These are phyloP conservation scores for Botrytis cinerea DNA, from an alignment of 2,329 filamentous ascomycete species.

Conservation along the genomic window DNA sequence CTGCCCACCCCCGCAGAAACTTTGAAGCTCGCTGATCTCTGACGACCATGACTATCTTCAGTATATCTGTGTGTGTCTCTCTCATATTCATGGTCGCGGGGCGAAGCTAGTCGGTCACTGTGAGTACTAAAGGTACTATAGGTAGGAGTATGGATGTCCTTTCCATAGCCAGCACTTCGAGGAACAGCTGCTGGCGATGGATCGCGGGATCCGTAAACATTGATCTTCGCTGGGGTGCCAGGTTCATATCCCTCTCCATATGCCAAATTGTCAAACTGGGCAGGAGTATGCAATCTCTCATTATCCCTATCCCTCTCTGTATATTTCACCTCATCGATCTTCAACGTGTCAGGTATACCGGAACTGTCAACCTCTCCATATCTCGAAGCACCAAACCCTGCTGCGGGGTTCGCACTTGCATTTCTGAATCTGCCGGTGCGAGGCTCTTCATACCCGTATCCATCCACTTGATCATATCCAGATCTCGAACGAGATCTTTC, in stretches of 20 bases:
- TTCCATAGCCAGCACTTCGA: slow-evolving; percentile 6
- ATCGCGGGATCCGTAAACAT: slow-evolving; percentile 20
- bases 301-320: slow-evolving; percentile 11
- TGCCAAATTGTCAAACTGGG: slow-evolving; percentile 11
- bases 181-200: slow-evolving; percentile 8
- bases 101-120: slow-evolving; percentile 6
- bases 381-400: slow-evolving; percentile 3
- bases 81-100: slow-evolving; percentile 23
- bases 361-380: slow-evolving; percentile 15
- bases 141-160: slow-evolving; percentile 4
- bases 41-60: slow-evolving; percentile 29
- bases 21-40: slow-evolving; percentile 37
- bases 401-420: not conserved
- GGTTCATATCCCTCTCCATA: slow-evolving; percentile 19
- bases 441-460: slow-evolving; percentile 24
- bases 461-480: slow-evolving; percentile 25
- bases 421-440: slow-evolving; percentile 11
- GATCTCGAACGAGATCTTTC: slow-evolving; percentile 33
- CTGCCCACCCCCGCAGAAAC: slow-evolving; percentile 28
- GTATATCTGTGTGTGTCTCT: slow-evolving; percentile 30
- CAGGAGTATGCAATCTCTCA: slow-evolving; percentile 15
- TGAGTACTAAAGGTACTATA: slow-evolving; percentile 7
- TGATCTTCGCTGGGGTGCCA: slow-evolving; percentile 20
- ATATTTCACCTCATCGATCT: slow-evolving; percentile 19
- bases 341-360: slow-evolving; percentile 26